A percentile compares a stretch with the other conserved stretches of the same genome.
These are phyloP conservation scores for Macrolepiota fuliginosa DNA, from an alignment of 768 basidiomycete genomes.

Conservation along the genomic window DNA sequence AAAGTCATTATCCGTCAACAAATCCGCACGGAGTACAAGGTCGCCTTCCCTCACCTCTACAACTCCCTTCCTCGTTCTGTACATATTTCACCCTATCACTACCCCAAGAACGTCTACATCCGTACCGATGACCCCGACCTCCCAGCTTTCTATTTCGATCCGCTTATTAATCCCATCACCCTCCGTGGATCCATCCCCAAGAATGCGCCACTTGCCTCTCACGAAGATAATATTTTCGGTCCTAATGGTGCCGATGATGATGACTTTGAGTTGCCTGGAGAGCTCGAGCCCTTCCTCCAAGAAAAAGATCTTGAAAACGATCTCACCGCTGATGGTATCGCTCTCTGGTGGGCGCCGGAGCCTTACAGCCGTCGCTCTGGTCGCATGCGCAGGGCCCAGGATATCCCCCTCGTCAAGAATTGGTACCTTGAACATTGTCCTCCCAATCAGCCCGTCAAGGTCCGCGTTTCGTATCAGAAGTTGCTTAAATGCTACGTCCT, in stretches of 20 bases:
- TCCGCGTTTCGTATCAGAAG: conserved; percentile 99
- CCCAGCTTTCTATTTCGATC: conserved; percentile 98
- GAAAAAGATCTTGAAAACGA: conserved; percentile 83
- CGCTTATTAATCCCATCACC: conserved; percentile 96
- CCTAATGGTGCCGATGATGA: conserved; percentile 84
- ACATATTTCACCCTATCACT: conserved; percentile 87
- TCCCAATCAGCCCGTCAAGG: conserved; percentile 93
- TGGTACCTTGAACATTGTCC: conserved; percentile 99
- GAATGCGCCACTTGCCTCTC: conserved; percentile 77
- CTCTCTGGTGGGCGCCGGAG: conserved; percentile 97
- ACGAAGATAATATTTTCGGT: conserved; percentile 93
- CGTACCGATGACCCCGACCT: conserved; percentile 99
- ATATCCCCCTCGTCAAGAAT: conserved; percentile 93
- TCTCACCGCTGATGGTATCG: conserved; percentile 93
- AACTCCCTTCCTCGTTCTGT: conserved; percentile 97
- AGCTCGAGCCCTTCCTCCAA: conserved; percentile 75
- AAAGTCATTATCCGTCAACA: conserved; percentile 99
- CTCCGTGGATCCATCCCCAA: conserved; percentile 83
- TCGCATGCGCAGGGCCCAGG: conserved; percentile 90
- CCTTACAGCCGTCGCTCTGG: conserved; percentile 94
- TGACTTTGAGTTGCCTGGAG: conserved; percentile 81
- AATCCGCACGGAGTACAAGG: conserved; percentile 98
- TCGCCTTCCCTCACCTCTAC: conserved; percentile 98
- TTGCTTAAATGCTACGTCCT: conserved; percentile 93
- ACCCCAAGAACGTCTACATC: conserved; percentile 97